These are phyloP conservation scores for Sutorius australiensis DNA, from an alignment of 768 basidiomycete species.

Conservation along the genomic window DNA sequence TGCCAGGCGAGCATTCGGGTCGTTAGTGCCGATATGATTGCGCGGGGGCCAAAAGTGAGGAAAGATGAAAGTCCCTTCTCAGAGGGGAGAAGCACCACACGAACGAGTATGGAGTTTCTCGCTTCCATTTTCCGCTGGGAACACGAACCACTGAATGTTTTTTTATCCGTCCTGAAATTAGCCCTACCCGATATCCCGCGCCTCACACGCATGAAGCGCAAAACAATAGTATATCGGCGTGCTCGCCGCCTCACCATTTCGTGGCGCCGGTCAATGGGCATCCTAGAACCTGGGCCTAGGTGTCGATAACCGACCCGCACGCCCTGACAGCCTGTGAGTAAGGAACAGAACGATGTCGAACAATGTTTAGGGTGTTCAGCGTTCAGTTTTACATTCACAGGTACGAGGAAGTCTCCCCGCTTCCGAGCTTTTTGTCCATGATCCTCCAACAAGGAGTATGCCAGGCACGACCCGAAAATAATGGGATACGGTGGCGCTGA, in stretches of 20 bases:
- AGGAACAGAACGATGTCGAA: no score
- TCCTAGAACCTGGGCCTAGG: no score
- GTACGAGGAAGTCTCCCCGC: neutral
- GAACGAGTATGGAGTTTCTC: neutral
- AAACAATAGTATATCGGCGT: neutral
- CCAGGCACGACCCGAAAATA: no score
- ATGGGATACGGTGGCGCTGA: neutral
- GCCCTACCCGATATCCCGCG: neutral
- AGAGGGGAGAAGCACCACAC: neutral
- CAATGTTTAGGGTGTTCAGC: no score
- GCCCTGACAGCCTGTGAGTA: neutral
- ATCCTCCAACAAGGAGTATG: neutral
- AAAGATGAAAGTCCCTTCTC: neutral
- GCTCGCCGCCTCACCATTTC: neutral
- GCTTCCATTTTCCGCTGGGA: neutral
- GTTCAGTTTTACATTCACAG: neutral
- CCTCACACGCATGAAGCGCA: neutral
- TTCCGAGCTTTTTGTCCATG: neutral
- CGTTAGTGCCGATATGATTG: no score
- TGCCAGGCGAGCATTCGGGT: neutral
- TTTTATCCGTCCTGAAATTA: neutral
- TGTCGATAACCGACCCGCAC: no score
- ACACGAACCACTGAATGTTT: neutral
- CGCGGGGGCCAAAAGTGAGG: no score
- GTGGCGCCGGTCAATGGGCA: neutral